These are phyloP conservation scores for Saccharomyces hybrid DNA, from an alignment of 1,139 yeast species.

Conservation along the genomic window DNA sequence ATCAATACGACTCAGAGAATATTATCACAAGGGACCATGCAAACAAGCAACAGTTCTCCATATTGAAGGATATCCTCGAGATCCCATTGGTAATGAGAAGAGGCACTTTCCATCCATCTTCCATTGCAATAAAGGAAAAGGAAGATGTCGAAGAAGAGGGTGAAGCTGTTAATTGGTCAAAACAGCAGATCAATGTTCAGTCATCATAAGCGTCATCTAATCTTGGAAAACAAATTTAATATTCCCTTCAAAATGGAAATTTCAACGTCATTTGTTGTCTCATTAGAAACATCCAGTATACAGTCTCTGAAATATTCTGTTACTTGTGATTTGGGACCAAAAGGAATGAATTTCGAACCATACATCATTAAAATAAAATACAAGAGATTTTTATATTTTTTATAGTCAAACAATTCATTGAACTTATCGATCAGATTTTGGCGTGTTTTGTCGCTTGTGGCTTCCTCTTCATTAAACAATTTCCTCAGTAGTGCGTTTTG, in stretches of 20 bases:
- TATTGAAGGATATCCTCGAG: neutral
- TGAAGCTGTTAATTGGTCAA: neutral
- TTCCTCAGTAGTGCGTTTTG: conserved; percentile 12
- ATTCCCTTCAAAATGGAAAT: conserved; percentile 21
- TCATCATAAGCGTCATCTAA: neutral
- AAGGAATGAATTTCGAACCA: conserved; percentile 20
- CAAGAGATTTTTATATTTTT: conserved; percentile 16
- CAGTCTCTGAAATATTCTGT: conserved; percentile 18
- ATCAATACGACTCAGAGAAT: conserved; percentile 5
- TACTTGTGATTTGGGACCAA: conserved; percentile 8
- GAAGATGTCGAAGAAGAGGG: neutral
- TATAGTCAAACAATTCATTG: conserved; percentile 16
- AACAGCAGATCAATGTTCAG: neutral
- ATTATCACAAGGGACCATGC: neutral
- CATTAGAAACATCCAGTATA: conserved; percentile 17
- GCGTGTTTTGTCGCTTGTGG: conserved; percentile 1
- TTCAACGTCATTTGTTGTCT: conserved; percentile 22
- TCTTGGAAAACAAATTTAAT: conserved; percentile 17
- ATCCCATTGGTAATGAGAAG: neutral
- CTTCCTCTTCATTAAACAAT: conserved; percentile 7
- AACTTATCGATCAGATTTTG: conserved; percentile 15
- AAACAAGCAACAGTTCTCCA: neutral
- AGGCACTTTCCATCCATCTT: neutral
- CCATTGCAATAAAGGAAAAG: neutral
- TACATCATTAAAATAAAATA: conserved; percentile 22